Base-by-base conservation (phyloP, 805 yeast species). In the Saccharomycopsis capsularis region DNA sequence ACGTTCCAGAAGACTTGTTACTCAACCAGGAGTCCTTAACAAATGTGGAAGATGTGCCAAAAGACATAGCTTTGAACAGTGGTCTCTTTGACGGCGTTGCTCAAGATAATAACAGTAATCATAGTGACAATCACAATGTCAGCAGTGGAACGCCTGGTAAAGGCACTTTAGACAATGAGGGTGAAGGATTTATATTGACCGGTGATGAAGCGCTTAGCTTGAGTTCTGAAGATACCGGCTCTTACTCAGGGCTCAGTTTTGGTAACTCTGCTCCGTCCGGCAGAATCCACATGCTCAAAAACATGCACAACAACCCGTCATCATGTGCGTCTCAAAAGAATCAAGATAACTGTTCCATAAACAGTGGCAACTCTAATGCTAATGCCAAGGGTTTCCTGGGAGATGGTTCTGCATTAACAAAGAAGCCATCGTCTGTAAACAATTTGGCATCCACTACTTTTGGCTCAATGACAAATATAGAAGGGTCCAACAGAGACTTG, bases 1-100 rank as follows among this genome's bases (percentile, higher is more conserved):
- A 82, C 60, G 50, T 46, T 21, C 55, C 55, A 13, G 55, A 50
- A 27, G 53, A 46, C 34, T 40, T 49, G 25, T 40, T 44, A 15
- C 21, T 49, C 22, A 44, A 39, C 30, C 24, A 40, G 22, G 48
- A 49, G 7, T 37, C 30, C 18, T n/a, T 23, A 16, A 36, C 29
- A 9, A 25, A 19, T 18, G 35, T 47, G 46, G 55, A 52, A 32
- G 55, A 52, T 40, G 52, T 52, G n/a, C 55, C 55, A 5, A n/a
- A 46, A 25, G 47, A 40, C 19, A 34, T 52, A 41, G 55, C 53
- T 18, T 13, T 50, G 3, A 41, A 50, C 16, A 23, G 35, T 16
- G 51, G 42, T 7, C 11, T 43, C 19, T 24, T 45, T 22, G 50
- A 47, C 9, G 30, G 32, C 9, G 21, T 11, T 4, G 30, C 19